Percentiles rank a stretch among this genome's conserved stretches.
Conservation (phyloP, 768 basidiomycete genomes). For the Guyanaporus albipodus region DNA sequence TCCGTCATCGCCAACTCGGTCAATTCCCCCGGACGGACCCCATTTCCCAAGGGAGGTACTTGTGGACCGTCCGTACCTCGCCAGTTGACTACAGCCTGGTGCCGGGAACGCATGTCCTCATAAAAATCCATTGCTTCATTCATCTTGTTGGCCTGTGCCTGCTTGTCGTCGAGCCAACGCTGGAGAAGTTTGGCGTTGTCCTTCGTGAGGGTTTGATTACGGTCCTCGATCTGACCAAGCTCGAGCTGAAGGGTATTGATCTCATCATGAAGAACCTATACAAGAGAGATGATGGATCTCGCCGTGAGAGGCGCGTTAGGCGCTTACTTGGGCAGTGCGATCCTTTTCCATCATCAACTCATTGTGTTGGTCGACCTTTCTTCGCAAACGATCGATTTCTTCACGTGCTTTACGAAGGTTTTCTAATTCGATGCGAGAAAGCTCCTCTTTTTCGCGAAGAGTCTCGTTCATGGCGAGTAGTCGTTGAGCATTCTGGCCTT, state of each 20-base stretch:
- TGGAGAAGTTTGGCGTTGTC: slow-evolving; percentile 95
- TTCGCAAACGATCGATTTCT: slow-evolving; percentile 62
- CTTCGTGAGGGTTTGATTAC: slow-evolving; percentile 79
- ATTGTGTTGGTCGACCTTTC: slow-evolving; percentile 78
- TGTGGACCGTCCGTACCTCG: slow-evolving; percentile 38
- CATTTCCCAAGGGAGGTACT: slow-evolving; percentile 42
- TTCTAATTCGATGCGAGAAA: slow-evolving; percentile 77
- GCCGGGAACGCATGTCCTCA: slow-evolving; percentile 77
- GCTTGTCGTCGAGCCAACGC: slow-evolving; percentile 95
- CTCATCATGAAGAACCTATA: slow-evolving; percentile 90
- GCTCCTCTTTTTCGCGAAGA: slow-evolving; percentile 88
- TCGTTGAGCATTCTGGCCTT: slow-evolving; percentile 92
- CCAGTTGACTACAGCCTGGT: slow-evolving; percentile 59
- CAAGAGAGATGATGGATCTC: slow-evolving; percentile 4
- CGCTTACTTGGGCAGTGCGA: slow-evolving; percentile 74
- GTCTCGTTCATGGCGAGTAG: slow-evolving; percentile 94
- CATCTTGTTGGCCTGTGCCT: slow-evolving; percentile 89
- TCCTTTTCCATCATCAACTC: slow-evolving; percentile 89
- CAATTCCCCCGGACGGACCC: slow-evolving; percentile 39
- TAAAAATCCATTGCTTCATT: slow-evolving; percentile 91
- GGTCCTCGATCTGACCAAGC: slow-evolving; percentile 82
- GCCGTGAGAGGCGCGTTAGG: background rate
- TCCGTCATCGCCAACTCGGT: slow-evolving; percentile 46
- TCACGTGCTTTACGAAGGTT: slow-evolving; percentile 72
- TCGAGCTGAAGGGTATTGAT: slow-evolving; percentile 90